A percentile compares a stretch with the other conserved stretches of the same genome.
Conservation (phyloP, 1,139 yeast species). For the Geotrichum klebahnii region DNA sequence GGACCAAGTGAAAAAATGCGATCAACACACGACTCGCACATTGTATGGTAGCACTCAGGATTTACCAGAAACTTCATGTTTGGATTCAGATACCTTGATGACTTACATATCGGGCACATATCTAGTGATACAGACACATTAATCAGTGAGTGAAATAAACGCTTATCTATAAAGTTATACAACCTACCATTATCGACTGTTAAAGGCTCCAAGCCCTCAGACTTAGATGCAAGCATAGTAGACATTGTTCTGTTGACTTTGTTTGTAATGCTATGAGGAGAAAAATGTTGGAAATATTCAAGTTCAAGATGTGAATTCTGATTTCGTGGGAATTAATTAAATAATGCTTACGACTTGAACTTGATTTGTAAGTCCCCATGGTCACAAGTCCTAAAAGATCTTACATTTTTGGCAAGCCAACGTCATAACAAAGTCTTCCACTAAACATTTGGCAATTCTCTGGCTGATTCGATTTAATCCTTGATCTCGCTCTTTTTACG, state of each 20-base stretch:
- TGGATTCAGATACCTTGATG: conserved; percentile 90
- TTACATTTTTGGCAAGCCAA: too few species aligned
- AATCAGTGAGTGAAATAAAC: neutral
- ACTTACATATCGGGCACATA: conserved; percentile 97
- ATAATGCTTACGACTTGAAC: too few species aligned
- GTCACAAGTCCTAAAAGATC: too few species aligned
- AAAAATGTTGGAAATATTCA: too few species aligned
- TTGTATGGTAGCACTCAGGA: conserved; percentile 96
- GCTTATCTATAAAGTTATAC: neutral
- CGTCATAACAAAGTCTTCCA: too few species aligned
- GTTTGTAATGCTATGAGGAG: too few species aligned
- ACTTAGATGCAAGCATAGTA: neutral
- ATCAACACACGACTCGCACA: conserved; percentile 95
- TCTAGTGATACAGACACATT: conserved; percentile 42
- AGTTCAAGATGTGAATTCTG: too few species aligned
- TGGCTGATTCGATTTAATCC: too few species aligned
- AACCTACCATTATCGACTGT: conserved; percentile 6
- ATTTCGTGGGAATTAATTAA: too few species aligned
- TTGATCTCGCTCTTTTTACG: too few species aligned
- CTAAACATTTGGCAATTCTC: too few species aligned
- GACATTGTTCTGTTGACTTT: neutral
- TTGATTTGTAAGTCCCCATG: too few species aligned
- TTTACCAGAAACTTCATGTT: conserved; percentile 88
- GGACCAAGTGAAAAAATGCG: conserved; percentile 92
- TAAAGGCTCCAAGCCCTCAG: neutral